Conservation (phyloP, 192 early-diverging fungal species). For the Backusella morwellensis region DNA sequence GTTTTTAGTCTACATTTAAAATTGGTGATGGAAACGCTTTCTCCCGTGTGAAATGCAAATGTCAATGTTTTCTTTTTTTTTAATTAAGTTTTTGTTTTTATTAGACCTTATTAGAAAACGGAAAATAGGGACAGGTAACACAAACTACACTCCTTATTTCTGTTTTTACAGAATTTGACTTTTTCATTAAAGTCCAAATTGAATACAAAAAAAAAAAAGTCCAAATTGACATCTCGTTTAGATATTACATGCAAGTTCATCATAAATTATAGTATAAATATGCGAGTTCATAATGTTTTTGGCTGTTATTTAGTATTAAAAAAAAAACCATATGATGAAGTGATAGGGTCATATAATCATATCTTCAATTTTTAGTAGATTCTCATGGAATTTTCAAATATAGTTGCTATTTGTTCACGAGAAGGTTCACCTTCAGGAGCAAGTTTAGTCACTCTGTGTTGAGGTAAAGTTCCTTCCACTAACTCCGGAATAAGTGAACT, state of each 20-base stretch:
- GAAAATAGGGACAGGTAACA: background rate
- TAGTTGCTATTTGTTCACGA: slow-evolving; percentile 57
- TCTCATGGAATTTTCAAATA: slow-evolving; percentile 64
- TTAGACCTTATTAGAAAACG: background rate
- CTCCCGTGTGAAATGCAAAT: background rate
- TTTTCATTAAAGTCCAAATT: background rate
- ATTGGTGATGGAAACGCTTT: background rate
- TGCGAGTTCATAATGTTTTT: background rate
- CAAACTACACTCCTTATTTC: background rate
- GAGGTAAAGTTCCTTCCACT: slow-evolving; percentile 85
- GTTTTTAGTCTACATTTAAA: background rate
- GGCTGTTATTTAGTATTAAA: background rate
- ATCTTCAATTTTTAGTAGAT: slow-evolving; percentile 41
- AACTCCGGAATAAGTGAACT: slow-evolving; percentile 65
- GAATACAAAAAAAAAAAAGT: background rate
- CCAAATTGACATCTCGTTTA: background rate
- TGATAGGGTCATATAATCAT: background rate
- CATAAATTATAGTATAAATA: background rate
- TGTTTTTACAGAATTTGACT: background rate
- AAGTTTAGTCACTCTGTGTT: slow-evolving; percentile 92
- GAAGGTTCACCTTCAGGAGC: slow-evolving; percentile 65
- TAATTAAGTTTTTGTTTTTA: background rate
- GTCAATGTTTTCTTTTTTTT: background rate
- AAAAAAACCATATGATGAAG: background rate
- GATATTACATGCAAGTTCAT: background rate